These are phyloP conservation scores for Tolypocladium ovalisporum DNA, from an alignment of 2,329 filamentous ascomycete genomes.

Conservation along the genomic window DNA sequence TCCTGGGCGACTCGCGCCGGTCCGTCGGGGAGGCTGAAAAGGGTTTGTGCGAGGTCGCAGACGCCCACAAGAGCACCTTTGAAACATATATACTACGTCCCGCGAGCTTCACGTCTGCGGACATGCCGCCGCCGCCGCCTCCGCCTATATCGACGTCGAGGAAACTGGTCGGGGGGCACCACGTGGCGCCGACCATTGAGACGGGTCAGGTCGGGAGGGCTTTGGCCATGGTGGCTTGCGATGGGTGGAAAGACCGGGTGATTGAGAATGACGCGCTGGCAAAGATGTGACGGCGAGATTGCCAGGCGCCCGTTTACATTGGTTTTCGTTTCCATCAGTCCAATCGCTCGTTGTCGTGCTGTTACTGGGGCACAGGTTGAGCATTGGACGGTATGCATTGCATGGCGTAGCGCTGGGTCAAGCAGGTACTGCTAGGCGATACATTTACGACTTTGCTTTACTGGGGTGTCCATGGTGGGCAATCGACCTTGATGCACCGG, in stretches of 20 bases:
- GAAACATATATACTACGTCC: slow-evolving; percentile 26
- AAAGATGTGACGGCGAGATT: slow-evolving; percentile 12
- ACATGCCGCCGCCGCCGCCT: slow-evolving; percentile 12
- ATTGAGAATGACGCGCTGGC: slow-evolving; percentile 21
- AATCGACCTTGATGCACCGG: no score
- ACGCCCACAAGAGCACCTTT: slow-evolving; percentile 19
- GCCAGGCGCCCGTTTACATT: neutral
- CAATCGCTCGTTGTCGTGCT: neutral
- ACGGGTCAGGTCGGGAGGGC: slow-evolving; percentile 23
- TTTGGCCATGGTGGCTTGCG: slow-evolving; percentile 22
- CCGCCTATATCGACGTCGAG: slow-evolving; percentile 10
- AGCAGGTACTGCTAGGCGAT: neutral
- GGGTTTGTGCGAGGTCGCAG: slow-evolving; percentile 24
- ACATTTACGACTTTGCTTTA: neutral
- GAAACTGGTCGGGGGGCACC: slow-evolving; percentile 16
- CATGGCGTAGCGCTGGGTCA: neutral
- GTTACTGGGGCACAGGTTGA: neutral
- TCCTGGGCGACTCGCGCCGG: slow-evolving; percentile 24
- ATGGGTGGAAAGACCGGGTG: slow-evolving; percentile 23
- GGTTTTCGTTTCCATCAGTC: neutral
- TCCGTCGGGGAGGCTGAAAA: slow-evolving; percentile 29
- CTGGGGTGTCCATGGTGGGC: no score
- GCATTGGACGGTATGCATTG: neutral
- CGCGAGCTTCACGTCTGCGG: slow-evolving; percentile 15
- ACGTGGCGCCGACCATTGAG: slow-evolving; percentile 19